Evolutionary conservation across 371 early-diverging fungal species (phyloP), one percentile per base, ranked within the genome.

Genomic region (Entomophthora muscae): DNA sequence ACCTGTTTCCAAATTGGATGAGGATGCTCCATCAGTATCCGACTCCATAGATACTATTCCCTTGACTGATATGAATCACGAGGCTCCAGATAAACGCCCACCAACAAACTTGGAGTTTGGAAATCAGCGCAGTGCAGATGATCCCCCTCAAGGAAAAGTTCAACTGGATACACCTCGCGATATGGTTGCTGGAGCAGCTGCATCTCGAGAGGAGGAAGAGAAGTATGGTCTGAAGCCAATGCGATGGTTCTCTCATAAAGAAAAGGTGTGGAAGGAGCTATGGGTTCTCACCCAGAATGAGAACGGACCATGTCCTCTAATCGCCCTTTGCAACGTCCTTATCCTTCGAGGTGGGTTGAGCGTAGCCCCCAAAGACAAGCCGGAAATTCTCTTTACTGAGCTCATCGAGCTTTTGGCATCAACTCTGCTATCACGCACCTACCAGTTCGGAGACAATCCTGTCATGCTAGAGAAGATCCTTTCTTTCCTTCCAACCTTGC

Each of bases 271-370:
- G 58, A 27, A 3, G 29, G 58, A 22, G 33, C 13, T 33, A n/a
- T 1, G 26, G 53, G 60, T 60, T 29, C 53, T 69, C 52, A 23
- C 51, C 28, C 55, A 24, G 28, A 54, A 62, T 80, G 81, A 83
- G 64, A 92, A 94, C 71, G 93, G 95, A 0, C 95, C 95, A 0
- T 94, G 95, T 69, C 95, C 95, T 22, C 68, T 94, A 56, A 76
- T 93, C 0, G 89, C 92, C 3, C 77, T 94, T 12, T 80, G 85
- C 63, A 95, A 95, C 70, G 87, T 87, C 0, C 72, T 93, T 57
- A 75, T 90, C 17, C 73, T 93, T 26, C 78, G 86, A 17, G 86
- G 85, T 10, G 83, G 83, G 58, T 76, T 95, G 27, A 70, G 69
- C 3, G 77, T 89, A 32, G 65, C 60, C 24, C 78, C 83, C 0